These are phyloP conservation scores for Gastrolobium villosum DNA, from an alignment of 306 rosid genomes.

Conservation along the genomic window DNA sequence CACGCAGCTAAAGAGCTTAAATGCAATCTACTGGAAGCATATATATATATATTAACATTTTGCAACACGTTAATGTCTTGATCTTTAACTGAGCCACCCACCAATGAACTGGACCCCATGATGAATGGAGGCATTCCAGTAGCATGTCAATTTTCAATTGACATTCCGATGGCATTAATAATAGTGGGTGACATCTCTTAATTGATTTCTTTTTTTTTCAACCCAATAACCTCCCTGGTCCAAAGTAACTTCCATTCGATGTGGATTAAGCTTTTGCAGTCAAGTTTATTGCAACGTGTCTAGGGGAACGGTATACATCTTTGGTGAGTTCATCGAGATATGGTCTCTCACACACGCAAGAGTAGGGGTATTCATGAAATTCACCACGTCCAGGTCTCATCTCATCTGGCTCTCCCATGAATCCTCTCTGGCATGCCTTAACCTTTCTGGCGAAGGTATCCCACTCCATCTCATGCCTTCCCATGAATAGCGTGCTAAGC, in stretches of 20 bases:
- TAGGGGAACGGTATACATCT: constrained; percentile 42
- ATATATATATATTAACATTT: constrained; percentile 63
- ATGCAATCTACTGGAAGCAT: constrained; percentile 45
- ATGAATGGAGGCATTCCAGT: constrained; percentile 35
- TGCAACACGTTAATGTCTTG: constrained; percentile 54
- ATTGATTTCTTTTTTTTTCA: not conserved
- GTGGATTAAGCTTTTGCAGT: constrained; percentile 44
- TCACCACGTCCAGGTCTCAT: constrained; percentile 90
- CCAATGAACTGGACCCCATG: constrained; percentile 33
- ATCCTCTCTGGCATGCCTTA: constrained; percentile 81
- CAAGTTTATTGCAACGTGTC: constrained; percentile 37
- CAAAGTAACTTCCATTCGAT: constrained; percentile 27
- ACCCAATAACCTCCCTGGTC: not conserved
- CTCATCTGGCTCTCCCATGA: constrained; percentile 98
- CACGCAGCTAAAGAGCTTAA: not conserved
- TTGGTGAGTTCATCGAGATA: constrained; percentile 44
- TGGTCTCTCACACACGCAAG: constrained; percentile 82
- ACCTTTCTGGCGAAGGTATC: constrained; percentile 78
- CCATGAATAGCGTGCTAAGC: constrained; percentile 80
- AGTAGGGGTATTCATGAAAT: constrained; percentile 84
- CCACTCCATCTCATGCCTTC: constrained; percentile 84
- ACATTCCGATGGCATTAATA: constrained; percentile 18
- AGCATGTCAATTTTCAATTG: constrained; percentile 14
- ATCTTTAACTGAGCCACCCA: constrained; percentile 42
- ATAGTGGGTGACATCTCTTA: not conserved